A percentile compares a stretch with the other conserved stretches of the same genome.
Conservation (phyloP, 2,329 filamentous ascomycete genomes). For the Stagonosporopsis chrysanthemi region DNA sequence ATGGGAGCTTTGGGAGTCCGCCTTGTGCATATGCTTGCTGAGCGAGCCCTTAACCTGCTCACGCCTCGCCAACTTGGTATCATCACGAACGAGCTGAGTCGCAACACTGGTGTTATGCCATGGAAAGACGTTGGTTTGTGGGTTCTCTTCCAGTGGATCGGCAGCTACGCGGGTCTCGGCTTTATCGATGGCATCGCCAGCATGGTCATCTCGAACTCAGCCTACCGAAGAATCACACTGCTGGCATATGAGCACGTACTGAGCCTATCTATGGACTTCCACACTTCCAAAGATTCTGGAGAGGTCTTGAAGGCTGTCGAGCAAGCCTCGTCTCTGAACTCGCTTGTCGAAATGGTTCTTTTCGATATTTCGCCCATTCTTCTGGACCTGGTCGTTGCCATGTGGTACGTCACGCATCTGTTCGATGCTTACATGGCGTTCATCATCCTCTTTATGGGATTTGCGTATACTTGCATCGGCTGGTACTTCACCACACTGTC, state of each 20-base stretch:
- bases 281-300: conserved; percentile 69
- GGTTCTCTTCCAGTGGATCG: conserved; percentile 56
- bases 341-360: conserved; percentile 65
- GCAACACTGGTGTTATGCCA: conserved; percentile 56
- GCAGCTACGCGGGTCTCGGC: conserved; percentile 60
- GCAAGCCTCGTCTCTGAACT: conserved; percentile 67
- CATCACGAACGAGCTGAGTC: conserved; percentile 73
- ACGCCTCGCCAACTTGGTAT: conserved; percentile 83
- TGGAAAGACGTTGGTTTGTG: conserved; percentile 63
- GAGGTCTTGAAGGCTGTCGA: conserved; percentile 71
- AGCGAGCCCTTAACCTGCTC: conserved; percentile 77
- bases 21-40: conserved; percentile 70
- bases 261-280: conserved; percentile 74
- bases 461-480: conserved; percentile 62
- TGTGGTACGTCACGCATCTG: conserved; percentile 66
- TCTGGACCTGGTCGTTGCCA: conserved; percentile 67
- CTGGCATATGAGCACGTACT: conserved; percentile 73
- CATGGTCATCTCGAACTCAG: conserved; percentile 64
- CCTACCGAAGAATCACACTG: conserved; percentile 65
- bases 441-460: conserved; percentile 48
- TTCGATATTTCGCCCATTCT: conserved; percentile 69
- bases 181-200: conserved; percentile 61
- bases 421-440: conserved; percentile 64
- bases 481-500: conserved; percentile 54
- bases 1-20: conserved; percentile 74